A percentile compares a stretch with the other conserved stretches of the same genome.
phyloP scores from a whole-genome alignment of 768 basidiomycete species.

The Candolleomyces efflorescens region DNA sequence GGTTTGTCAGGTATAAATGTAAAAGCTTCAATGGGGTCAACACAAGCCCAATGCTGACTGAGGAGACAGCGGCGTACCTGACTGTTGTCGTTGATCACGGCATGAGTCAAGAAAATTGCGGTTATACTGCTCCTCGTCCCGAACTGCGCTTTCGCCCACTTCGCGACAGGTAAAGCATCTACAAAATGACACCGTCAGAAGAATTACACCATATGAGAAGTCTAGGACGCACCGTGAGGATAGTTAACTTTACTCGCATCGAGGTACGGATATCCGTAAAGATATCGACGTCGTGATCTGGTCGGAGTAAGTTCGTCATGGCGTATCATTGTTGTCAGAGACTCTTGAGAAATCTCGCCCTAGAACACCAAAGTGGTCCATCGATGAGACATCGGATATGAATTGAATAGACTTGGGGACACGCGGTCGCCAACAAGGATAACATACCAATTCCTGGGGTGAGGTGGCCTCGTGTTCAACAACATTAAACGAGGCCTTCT shows the following conservation, averaged over 20 bases:
- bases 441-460: conserved; percentile 1
- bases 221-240: conserved; percentile 43
- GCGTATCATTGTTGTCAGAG: conserved; percentile 67
- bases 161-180: conserved; percentile 57
- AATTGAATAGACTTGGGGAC: not conserved
- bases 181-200: not conserved
- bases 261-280: conserved; percentile 38
- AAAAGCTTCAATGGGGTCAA: conserved; percentile 4
- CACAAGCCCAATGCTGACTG: not conserved
- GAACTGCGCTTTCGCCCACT: conserved; percentile 56
- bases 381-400: conserved; percentile 5
- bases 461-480: conserved; percentile 7
- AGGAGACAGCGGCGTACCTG: conserved; percentile 20
- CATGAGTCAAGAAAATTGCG: conserved; percentile 70
- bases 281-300: conserved; percentile 51
- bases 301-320: conserved; percentile 63
- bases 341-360: conserved; percentile 73
- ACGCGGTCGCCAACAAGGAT: not conserved
- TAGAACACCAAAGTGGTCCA: conserved; percentile 20
- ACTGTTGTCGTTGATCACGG: conserved; percentile 62
- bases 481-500: not conserved
- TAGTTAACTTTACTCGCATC: conserved; percentile 53
- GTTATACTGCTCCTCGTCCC: conserved; percentile 53
- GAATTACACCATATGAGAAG: not conserved
- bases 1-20: conserved; percentile 15